phyloP scores from a whole-genome alignment of 2,329 filamentous ascomycete species.

The Paracamarosporium sp. region DNA sequence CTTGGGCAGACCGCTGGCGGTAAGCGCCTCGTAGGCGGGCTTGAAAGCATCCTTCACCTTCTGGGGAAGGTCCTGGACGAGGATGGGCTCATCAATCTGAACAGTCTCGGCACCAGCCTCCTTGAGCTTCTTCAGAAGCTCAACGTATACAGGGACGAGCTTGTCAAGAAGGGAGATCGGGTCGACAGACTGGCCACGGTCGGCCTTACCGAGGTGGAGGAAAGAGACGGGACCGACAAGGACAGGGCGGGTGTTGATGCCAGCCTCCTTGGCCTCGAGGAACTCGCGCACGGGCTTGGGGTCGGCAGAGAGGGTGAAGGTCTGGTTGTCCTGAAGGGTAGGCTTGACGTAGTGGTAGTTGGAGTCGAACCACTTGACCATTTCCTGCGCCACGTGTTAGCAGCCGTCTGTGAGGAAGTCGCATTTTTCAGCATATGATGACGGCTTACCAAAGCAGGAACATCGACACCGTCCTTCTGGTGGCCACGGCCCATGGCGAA shows the following conservation, averaged over 20 bases:
- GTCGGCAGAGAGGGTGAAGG: constrained; percentile 84
- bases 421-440: not conserved
- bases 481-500: constrained; percentile 99
- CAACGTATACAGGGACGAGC: constrained; percentile 91
- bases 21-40: constrained; percentile 91
- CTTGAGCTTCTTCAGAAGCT: constrained; percentile 94
- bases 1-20: constrained; percentile 82
- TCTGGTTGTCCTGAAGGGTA: constrained; percentile 95
- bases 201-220: constrained; percentile 96
- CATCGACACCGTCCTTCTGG: constrained; percentile 93
- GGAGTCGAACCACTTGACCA: constrained; percentile 99
- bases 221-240: constrained; percentile 96
- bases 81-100: constrained; percentile 96
- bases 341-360: constrained; percentile 99
- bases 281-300: constrained; percentile 96
- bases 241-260: constrained; percentile 90
- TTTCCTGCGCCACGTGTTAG: constrained; percentile 67
- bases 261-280: constrained; percentile 96
- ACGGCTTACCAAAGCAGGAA: constrained; percentile 73
- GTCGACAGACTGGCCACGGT: constrained; percentile 90
- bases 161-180: constrained; percentile 94
- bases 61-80: constrained; percentile 89
- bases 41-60: constrained; percentile 98
- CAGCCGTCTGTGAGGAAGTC: not conserved
- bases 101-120: constrained; percentile 93